Base-by-base conservation (phyloP, 2,329 filamentous ascomycete genomes). In the Zymoseptoria tritici region DNA sequence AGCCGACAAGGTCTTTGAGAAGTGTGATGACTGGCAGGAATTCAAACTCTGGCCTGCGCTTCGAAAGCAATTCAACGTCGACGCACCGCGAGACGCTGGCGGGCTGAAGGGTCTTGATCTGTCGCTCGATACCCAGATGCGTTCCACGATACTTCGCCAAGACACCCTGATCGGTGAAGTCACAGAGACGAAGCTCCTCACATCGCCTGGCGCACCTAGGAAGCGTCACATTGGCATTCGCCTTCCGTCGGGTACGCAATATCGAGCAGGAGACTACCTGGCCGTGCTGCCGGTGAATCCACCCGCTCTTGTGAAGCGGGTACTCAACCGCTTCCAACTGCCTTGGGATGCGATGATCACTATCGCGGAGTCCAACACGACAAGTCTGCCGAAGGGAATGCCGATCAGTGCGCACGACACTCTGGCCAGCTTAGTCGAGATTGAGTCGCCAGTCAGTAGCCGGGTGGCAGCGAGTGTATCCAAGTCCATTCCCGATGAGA, bases 261-360 rank as follows among this genome's bases (percentile, higher is more conserved):
- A 92, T 73, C 80, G 82, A 49, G 82, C 86, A 1, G 90, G 89
- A 13, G 89, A 93, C 69, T 93, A 94, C 70, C 80, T 93, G 0
- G 86, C 87, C 0, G 63, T 72, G 1, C 63, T 68, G 1, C 89
- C 89, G 0, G 74, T 89, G 29, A 93, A 93, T 70, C 84, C 85
- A 1, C 79, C 79, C 52, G 74, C 80, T 29, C 84, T 78, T 9
- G 82, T 92, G 2, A 78, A 80, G 4, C 80, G 87, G 8, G 87
- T 83, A 0, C 83, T 91, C 74, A 76, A 76, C 19, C 78, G 81
- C 20, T 92, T 91, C 70, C 76, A 81, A 1, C 75, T 93, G 0
- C 81, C 86, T 0, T 88, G 85, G 83, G 88, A 92, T 70, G 82
- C 85, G 2, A 80, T 68, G 57, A 61, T 73, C 51, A 70, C 64